These are phyloP conservation scores for Amanita rubescens DNA, from an alignment of 768 basidiomycete genomes.

Conservation along the genomic window DNA sequence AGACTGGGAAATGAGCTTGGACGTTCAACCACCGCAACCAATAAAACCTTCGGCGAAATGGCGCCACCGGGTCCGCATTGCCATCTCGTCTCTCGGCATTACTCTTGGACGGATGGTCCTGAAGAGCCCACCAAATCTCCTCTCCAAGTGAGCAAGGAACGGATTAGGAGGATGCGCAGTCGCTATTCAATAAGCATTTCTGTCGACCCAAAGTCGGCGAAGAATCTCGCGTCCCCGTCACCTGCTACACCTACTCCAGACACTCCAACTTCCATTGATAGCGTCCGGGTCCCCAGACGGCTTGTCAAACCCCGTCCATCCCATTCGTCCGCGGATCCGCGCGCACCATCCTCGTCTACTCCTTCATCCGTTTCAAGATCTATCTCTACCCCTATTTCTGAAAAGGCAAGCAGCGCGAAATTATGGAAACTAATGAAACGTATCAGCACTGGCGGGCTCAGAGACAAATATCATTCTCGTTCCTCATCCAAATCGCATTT, in stretches of 20 bases:
- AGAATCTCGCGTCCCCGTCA: not conserved
- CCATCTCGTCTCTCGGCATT: too few relatives aligned
- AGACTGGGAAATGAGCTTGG: too few relatives aligned
- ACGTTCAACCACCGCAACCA: too few relatives aligned
- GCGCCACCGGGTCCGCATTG: too few relatives aligned
- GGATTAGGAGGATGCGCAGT: not conserved
- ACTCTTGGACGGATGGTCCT: too few relatives aligned
- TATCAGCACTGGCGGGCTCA: conserved; percentile 55
- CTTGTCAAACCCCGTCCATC: not conserved
- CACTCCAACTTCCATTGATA: conserved; percentile 2
- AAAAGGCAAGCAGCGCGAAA: conserved; percentile 27
- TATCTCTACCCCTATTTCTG: not conserved
- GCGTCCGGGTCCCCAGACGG: not conserved
- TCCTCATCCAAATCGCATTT: not conserved
- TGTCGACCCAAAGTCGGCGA: not conserved
- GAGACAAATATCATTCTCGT: conserved; percentile 36
- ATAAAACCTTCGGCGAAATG: too few relatives aligned
- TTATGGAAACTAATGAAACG: conserved; percentile 68
- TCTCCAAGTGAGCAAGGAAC: not conserved
- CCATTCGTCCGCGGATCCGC: not conserved
- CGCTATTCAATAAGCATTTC: conserved; percentile 3
- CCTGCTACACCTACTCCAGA: not conserved
- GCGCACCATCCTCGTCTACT: not conserved
- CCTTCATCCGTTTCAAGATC: not conserved
- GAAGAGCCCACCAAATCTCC: conserved; percentile 11